Percentiles rank a stretch among this genome's conserved stretches.
Evolutionary conservation across 768 basidiomycete genomes (phyloP).

Genomic region (Lentinula detonsa): DNA sequence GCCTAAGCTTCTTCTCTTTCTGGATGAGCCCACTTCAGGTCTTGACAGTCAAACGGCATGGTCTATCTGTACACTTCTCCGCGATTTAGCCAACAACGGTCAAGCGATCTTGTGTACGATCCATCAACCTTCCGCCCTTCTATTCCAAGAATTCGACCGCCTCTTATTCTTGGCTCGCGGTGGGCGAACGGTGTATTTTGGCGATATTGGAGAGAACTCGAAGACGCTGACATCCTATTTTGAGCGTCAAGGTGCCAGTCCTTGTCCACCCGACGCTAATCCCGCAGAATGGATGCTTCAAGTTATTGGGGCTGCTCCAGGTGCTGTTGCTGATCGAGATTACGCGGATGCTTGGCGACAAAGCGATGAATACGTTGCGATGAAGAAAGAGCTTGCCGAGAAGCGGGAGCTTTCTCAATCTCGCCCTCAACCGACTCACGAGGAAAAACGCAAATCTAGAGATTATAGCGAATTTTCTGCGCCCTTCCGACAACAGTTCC

Average conservation of each 20-base stretch:
- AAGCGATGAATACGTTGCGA: constrained; percentile 26
- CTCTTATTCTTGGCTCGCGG: constrained; percentile 43
- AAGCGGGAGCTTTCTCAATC: constrained; percentile 11
- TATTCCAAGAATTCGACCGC: constrained; percentile 50
- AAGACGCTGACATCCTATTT: constrained; percentile 53
- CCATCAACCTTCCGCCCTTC: constrained; percentile 27
- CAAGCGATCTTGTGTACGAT: constrained; percentile 51
- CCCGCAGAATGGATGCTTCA: constrained; percentile 47
- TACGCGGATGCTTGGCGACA: constrained; percentile 38
- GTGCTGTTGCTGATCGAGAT: constrained; percentile 26
- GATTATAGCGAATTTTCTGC: constrained; percentile 18
- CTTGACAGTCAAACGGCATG: constrained; percentile 49
- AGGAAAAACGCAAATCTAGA: constrained; percentile 6
- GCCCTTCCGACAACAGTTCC: constrained; percentile 16
- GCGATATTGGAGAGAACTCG: constrained; percentile 51
- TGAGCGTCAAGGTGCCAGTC: constrained; percentile 46
- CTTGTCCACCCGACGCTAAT: constrained; percentile 50
- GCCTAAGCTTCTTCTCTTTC: constrained; percentile 46
- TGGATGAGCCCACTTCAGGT: constrained; percentile 58
- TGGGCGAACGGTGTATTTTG: constrained; percentile 52
- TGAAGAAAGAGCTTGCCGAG: constrained; percentile 29
- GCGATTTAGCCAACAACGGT: constrained; percentile 46
- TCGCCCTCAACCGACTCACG: constrained; percentile 8
- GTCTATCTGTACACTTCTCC: constrained; percentile 41
- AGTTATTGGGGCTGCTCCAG: constrained; percentile 39